phyloP scores from a whole-genome alignment of 805 yeast genomes.

The Candida awuae region DNA sequence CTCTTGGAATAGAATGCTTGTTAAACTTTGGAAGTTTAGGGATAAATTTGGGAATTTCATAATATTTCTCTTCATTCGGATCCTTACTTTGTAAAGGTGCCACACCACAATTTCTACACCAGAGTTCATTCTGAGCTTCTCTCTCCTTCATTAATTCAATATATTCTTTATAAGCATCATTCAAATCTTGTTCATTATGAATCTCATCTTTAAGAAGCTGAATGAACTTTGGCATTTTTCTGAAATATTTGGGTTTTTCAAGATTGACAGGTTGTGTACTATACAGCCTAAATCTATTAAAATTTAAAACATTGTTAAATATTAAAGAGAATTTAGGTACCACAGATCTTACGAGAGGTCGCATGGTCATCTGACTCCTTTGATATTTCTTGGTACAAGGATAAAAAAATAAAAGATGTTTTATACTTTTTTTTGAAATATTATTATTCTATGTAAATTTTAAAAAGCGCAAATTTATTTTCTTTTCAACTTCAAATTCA shows the following conservation, averaged over 20 bases:
- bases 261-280: too few species aligned
- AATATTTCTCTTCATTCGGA: slow-evolving; percentile 35
- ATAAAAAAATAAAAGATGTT: too few species aligned
- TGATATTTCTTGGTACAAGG: too few species aligned
- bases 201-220: neutral
- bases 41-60: slow-evolving; percentile 5
- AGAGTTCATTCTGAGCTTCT: slow-evolving; percentile 1
- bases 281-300: too few species aligned
- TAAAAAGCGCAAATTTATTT: too few species aligned
- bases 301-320: too few species aligned
- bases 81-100: slow-evolving; percentile 34
- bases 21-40: neutral
- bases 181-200: neutral
- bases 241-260: neutral
- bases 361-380: too few species aligned
- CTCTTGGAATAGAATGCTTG: neutral
- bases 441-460: too few species aligned
- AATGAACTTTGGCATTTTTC: neutral
- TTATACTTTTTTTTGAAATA: too few species aligned
- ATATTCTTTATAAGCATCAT: slow-evolving; percentile 5
- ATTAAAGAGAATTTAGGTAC: too few species aligned
- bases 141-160: slow-evolving; percentile 1
- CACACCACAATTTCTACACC: slow-evolving; percentile 52
- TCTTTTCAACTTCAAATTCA: too few species aligned
- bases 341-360: too few species aligned